Percentiles rank a stretch among this genome's conserved stretches.
Conservation (phyloP, 139 green algal genomes). For the Chlamydomonas schloesseri region DNA sequence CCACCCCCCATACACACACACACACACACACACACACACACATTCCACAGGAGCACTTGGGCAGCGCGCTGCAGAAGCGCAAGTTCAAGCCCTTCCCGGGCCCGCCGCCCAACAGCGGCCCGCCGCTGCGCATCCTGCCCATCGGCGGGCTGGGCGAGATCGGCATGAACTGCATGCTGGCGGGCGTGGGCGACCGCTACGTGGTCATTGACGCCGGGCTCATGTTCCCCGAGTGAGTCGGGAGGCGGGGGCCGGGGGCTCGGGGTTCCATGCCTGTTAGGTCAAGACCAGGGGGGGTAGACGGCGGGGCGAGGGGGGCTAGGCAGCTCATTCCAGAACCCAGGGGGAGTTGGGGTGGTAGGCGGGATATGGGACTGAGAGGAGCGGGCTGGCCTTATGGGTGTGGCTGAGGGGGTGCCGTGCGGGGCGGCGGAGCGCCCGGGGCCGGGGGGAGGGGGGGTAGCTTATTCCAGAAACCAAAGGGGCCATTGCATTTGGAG, state of each 20-base stretch:
- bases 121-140: conserved; percentile 93
- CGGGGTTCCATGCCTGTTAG: too few species aligned
- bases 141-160: conserved; percentile 98
- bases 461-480: too few species aligned
- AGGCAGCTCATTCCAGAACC: too few species aligned
- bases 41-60: conserved; percentile 78
- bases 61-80: conserved; percentile 60
- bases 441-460: too few species aligned
- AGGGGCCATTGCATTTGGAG: too few species aligned
- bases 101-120: conserved; percentile 75
- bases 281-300: too few species aligned
- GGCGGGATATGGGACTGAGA: too few species aligned
- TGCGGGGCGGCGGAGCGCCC: too few species aligned
- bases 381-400: too few species aligned
- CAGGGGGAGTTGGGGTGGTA: not conserved
- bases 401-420: too few species aligned
- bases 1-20: too few species aligned
- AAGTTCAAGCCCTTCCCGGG: conserved; percentile 47
- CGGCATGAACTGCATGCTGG: conserved; percentile 99
- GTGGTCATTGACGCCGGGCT: conserved; percentile 98
- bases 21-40: too few species aligned
- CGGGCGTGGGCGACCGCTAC: conserved; percentile 96
- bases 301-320: not conserved
- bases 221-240: conserved; percentile 97
- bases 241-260: not conserved